These are phyloP conservation scores for Schoenoplectus tabernaemontani DNA, from an alignment of 202 grass and related monocot species.

Conservation along the genomic window DNA sequence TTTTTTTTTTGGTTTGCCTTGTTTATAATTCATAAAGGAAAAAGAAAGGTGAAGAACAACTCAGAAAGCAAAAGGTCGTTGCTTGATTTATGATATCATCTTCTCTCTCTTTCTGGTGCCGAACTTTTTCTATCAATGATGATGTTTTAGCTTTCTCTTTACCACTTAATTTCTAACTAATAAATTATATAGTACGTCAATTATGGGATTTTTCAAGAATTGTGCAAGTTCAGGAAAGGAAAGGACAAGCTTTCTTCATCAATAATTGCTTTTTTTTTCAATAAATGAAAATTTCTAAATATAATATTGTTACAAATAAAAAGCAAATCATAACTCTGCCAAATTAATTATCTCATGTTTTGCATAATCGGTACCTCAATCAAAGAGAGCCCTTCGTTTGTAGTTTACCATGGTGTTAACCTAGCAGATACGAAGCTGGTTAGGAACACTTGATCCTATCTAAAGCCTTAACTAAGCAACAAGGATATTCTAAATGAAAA, in stretches of 20 bases:
- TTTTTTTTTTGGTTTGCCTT: conserved; percentile 39
- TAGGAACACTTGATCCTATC: not conserved
- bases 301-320: not conserved
- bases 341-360: not conserved
- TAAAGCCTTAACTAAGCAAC: not conserved
- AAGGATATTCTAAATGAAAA: no score
- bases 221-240: not conserved
- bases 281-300: not conserved
- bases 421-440: not conserved
- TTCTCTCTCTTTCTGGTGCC: conserved; percentile 37
- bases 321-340: not conserved
- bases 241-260: not conserved
- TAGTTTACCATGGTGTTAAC: not conserved
- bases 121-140: conserved; percentile 26
- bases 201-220: not conserved
- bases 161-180: conserved; percentile 24
- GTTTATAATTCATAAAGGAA: conserved; percentile 80
- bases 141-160: conserved; percentile 39
- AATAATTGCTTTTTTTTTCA: not conserved
- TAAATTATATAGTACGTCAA: conserved; percentile 11
- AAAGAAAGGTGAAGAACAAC: conserved; percentile 35
- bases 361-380: not conserved
- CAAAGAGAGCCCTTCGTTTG: not conserved
- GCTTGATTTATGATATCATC: conserved; percentile 21
- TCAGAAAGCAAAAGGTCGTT: conserved; percentile 30